phyloP scores from a whole-genome alignment of 2,329 filamentous ascomycete genomes.

The Neonectria magnoliae region DNA sequence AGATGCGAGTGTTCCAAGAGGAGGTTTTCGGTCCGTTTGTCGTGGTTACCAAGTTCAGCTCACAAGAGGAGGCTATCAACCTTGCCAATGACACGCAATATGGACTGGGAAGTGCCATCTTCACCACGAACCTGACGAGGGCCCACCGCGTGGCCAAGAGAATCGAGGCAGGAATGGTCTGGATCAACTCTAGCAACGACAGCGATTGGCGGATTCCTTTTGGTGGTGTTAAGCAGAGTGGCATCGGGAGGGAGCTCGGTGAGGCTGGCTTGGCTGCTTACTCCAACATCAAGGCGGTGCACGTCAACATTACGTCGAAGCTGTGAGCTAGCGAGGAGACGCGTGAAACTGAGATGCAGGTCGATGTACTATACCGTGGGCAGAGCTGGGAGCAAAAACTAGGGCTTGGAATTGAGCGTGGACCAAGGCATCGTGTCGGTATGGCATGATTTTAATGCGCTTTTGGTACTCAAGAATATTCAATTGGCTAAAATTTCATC shows the following conservation, averaged over 20 bases:
- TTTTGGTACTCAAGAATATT: not conserved
- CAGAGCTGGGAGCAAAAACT: not conserved
- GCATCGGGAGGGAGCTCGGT: conserved; percentile 57
- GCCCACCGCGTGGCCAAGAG: conserved; percentile 61
- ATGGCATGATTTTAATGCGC: not conserved
- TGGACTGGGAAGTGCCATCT: conserved; percentile 70
- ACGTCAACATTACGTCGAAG: conserved; percentile 53
- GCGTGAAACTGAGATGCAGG: not conserved
- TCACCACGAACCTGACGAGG: conserved; percentile 66
- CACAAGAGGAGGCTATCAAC: conserved; percentile 53
- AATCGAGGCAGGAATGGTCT: conserved; percentile 69
- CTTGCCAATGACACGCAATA: conserved; percentile 65
- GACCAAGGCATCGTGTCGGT: not conserved
- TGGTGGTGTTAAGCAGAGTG: conserved; percentile 60
- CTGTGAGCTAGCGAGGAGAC: conserved; percentile 7
- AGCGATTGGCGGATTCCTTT: conserved; percentile 57
- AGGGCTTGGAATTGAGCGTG: too few species aligned
- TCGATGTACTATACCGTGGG: not conserved
- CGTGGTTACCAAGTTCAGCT: conserved; percentile 53
- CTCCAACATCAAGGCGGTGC: conserved; percentile 56
- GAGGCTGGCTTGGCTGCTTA: conserved; percentile 58
- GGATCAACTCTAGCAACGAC: conserved; percentile 61
- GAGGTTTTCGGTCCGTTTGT: conserved; percentile 60
- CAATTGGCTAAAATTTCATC: not conserved
- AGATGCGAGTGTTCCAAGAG: conserved; percentile 58